phyloP scores from a whole-genome alignment of 306 rosid species.

The Spatholobus suberectus region DNA sequence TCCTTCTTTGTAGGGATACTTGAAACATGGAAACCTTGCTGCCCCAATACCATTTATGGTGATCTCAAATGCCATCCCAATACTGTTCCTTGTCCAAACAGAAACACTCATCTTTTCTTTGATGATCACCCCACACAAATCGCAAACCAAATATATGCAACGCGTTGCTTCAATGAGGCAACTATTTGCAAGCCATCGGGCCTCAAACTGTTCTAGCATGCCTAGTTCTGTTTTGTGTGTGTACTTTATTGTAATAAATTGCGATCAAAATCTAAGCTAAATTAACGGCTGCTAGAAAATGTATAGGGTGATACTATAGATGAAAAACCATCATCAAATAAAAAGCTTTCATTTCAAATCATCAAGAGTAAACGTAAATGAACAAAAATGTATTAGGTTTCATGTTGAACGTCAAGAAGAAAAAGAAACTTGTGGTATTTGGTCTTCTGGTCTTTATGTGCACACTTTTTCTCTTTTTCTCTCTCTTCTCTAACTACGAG shows the following conservation, averaged over 20 bases:
- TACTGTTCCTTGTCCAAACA: slow-evolving; percentile 29
- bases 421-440: not conserved
- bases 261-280: too few relatives aligned
- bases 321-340: too few relatives aligned
- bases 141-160: slow-evolving; percentile 28
- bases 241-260: not conserved
- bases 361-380: too few relatives aligned
- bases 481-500: not conserved
- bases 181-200: slow-evolving; percentile 30
- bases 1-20: slow-evolving; percentile 43
- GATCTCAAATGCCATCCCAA: slow-evolving; percentile 24
- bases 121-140: slow-evolving; percentile 44
- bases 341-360: too few relatives aligned
- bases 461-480: too few relatives aligned
- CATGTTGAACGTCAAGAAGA: not conserved
- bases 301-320: too few relatives aligned
- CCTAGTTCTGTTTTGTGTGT: not conserved
- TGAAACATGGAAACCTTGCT: slow-evolving; percentile 49
- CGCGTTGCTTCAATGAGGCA: slow-evolving; percentile 29
- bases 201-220: not conserved
- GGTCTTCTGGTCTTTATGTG: not conserved
- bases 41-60: slow-evolving; percentile 41
- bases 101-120: slow-evolving; percentile 48
- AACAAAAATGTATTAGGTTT: too few relatives aligned
- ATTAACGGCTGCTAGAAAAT: too few relatives aligned